Base-by-base conservation (phyloP, 2,329 filamentous ascomycete genomes). In the Diaporthe helianthi region DNA sequence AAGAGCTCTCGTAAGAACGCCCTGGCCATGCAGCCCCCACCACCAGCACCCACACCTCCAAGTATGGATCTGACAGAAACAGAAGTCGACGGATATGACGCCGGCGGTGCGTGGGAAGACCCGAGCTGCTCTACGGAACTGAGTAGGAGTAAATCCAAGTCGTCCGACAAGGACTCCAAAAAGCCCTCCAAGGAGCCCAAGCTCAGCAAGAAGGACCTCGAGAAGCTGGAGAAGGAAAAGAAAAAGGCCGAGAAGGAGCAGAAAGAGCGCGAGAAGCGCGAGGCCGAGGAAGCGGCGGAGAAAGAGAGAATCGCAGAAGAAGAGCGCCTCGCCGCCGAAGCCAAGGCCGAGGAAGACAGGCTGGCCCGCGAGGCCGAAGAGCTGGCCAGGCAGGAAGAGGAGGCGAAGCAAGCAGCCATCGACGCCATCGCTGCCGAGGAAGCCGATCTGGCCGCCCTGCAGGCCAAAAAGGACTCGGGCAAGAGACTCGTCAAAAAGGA, bases 21-120 rank as follows among this genome's bases (percentile, higher is more conserved):
- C 76, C 79, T 82, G 69, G 78, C 77, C 73, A 73, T 60, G 51
- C 76, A 84, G 69, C 79, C 80, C 67, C 82, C 83, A 71, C 83
- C 84, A 71, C 83, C 82, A 73, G 81, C 80, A 65, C 83, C 85
- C 49, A 84, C 83, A 51, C 82, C 84, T 71, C 84, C 83, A 44
- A 78, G 78, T 65, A 77, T 84, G 75, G 81, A 86, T 69, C 75
- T 83, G 76, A 80, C 80, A 75, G 81, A 85, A 72, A 76, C 78
- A 74, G 79, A 82, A 72, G 72, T 76, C 63, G 79, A 81, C 65
- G 75, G 71, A 74, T 41, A 55, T 10, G 64, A 36, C 38, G 76
- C 76, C 69, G 71, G 73, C 41, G 74, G 76, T 64, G 68, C 73
- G 65, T 82, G 79, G 79, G 79, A 79, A 65, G 77, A 78, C 61